Conservation (phyloP, 2,329 filamentous ascomycete genomes). For the Arthroderma sp. region DNA sequence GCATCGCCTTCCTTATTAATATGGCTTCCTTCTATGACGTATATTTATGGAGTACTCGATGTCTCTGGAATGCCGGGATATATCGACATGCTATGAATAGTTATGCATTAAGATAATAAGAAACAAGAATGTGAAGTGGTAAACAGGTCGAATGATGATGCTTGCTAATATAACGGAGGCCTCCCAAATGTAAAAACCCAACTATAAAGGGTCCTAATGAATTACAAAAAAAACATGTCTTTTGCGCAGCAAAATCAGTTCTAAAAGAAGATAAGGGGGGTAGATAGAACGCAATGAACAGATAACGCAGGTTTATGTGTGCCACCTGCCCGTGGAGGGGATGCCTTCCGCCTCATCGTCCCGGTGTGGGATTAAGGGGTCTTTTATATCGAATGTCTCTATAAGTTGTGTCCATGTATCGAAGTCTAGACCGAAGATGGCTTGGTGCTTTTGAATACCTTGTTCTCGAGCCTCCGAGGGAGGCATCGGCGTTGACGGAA, state of each 20-base stretch:
- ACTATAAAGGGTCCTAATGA: neutral
- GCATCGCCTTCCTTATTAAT: neutral
- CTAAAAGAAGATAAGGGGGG: neutral
- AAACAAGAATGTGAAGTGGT: neutral
- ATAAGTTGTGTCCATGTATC: conserved; percentile 69
- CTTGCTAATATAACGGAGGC: neutral
- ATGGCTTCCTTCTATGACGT: neutral
- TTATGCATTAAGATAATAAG: too few relatives aligned
- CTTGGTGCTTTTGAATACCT: conserved; percentile 61
- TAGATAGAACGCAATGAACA: neutral
- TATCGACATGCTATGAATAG: neutral
- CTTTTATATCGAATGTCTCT: conserved; percentile 59
- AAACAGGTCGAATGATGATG: neutral
- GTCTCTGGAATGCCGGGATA: neutral
- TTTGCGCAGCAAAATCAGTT: conserved; percentile 5
- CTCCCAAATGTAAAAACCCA: neutral
- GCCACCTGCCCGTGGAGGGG: neutral
- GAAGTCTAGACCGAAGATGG: conserved; percentile 80
- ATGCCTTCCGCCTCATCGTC: conserved; percentile 38
- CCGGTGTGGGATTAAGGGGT: conserved; percentile 76
- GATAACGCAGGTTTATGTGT: neutral
- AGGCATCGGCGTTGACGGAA: conserved; percentile 34
- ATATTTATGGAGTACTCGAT: neutral
- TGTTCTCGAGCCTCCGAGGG: conserved; percentile 38
- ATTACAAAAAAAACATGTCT: neutral